These are phyloP conservation scores for Epichloe uncinata DNA, from an alignment of 2,329 filamentous ascomycete genomes.

Conservation along the genomic window DNA sequence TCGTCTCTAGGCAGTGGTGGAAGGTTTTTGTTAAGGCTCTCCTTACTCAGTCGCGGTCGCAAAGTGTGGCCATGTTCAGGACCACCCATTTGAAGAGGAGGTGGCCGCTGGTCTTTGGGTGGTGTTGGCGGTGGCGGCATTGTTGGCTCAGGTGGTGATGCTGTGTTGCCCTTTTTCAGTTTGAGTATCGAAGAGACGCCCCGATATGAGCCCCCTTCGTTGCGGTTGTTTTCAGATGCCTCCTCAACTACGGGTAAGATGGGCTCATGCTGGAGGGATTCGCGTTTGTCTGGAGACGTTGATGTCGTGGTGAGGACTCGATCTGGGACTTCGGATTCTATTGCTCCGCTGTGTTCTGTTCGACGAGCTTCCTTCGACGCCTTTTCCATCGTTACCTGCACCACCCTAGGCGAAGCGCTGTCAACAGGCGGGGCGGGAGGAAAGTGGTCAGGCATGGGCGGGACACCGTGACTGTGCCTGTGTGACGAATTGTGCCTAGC, in stretches of 20 bases:
- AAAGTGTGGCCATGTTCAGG: conserved; percentile 34
- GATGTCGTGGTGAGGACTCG: conserved; percentile 38
- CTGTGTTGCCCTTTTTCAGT: conserved; percentile 17
- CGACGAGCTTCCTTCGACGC: conserved; percentile 25
- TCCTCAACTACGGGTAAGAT: conserved; percentile 79
- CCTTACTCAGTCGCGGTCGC: conserved; percentile 32
- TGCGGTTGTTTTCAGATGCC: conserved; percentile 57
- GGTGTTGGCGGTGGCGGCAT: conserved; percentile 25
- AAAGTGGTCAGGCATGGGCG: conserved; percentile 32
- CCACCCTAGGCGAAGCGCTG: conserved; percentile 22
- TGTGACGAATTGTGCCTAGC: conserved; percentile 25
- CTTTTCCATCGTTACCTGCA: conserved; percentile 26
- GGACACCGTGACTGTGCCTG: conserved; percentile 21
- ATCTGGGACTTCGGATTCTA: conserved; percentile 44
- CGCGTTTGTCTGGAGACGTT: conserved; percentile 28
- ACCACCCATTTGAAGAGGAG: conserved; percentile 21
- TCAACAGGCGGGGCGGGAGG: conserved; percentile 26
- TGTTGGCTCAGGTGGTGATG: conserved; percentile 28
- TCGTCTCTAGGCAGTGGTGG: conserved; percentile 38
- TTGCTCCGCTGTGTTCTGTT: conserved; percentile 18
- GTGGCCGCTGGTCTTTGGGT: conserved; percentile 13
- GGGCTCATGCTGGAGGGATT: conserved; percentile 42
- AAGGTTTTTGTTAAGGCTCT: conserved; percentile 47
- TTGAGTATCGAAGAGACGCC: conserved; percentile 26
- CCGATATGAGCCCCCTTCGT: conserved; percentile 21